These are phyloP conservation scores for Eucalyptus grandis DNA, from an alignment of 345 rosid genomes.

Conservation along the genomic window DNA sequence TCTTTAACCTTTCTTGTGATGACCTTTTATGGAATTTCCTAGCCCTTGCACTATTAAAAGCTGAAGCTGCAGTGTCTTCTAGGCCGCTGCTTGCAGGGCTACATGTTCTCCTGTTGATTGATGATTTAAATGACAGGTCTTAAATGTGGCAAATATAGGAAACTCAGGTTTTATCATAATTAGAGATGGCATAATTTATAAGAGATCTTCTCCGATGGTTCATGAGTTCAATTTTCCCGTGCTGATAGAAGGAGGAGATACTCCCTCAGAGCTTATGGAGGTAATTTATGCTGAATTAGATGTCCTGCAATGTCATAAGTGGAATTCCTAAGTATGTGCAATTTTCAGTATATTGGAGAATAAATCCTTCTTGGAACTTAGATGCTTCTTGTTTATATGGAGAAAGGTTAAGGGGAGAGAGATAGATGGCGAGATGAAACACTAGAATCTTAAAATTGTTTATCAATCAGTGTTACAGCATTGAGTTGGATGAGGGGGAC, in stretches of 20 bases:
- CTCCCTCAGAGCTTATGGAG: slow-evolving; percentile 38
- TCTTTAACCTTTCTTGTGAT: background rate
- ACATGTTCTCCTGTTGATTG: background rate
- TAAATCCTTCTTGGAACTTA: background rate
- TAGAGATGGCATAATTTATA: slow-evolving; percentile 33
- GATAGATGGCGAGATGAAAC: background rate
- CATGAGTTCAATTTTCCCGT: slow-evolving; percentile 64
- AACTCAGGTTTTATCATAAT: slow-evolving; percentile 66
- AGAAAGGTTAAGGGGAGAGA: background rate
- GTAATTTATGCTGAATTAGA: slow-evolving; percentile 7
- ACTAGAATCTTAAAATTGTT: background rate
- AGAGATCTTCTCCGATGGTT: slow-evolving; percentile 49
- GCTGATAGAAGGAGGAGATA: slow-evolving; percentile 32
- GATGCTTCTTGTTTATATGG: background rate
- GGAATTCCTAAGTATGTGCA: background rate
- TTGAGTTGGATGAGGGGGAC: slow-evolving; percentile 48
- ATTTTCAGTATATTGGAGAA: background rate
- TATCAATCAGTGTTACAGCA: slow-evolving; percentile 28
- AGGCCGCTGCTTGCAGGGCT: background rate
- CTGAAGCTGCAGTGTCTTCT: background rate
- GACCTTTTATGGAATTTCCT: background rate
- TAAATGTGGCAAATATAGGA: slow-evolving; percentile 62
- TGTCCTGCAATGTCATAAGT: background rate
- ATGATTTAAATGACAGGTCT: slow-evolving; percentile 23
- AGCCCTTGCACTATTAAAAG: background rate